Evolutionary conservation across 768 basidiomycete species (phyloP).

Genomic region (Amanita exitialis): DNA sequence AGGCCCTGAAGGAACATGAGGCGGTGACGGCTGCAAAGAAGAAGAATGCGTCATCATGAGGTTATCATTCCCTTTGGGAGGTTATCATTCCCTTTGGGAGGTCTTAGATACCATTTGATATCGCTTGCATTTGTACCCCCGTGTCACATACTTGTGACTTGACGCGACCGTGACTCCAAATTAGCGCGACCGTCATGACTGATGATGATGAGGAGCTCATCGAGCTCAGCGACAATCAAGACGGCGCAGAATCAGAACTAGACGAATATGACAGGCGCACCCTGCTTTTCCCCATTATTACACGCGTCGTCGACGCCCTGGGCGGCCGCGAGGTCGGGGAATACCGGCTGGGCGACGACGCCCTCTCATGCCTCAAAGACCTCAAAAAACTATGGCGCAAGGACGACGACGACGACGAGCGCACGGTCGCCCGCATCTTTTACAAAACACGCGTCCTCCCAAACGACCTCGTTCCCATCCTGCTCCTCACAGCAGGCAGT

Average conservation of each 20-base stretch:
- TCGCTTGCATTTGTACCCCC: background rate
- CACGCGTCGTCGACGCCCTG: slow-evolving; percentile 69
- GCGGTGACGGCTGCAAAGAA: slow-evolving; percentile 4
- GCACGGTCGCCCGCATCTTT: slow-evolving; percentile 90
- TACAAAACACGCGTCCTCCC: slow-evolving; percentile 79
- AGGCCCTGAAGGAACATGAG: slow-evolving; percentile 43
- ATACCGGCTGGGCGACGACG: slow-evolving; percentile 77
- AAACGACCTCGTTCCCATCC: slow-evolving; percentile 82
- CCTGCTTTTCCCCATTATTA: slow-evolving; percentile 58
- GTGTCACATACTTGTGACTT: background rate
- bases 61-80: background rate
- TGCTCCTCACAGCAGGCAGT: slow-evolving; percentile 71
- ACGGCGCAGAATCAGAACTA: slow-evolving; percentile 12
- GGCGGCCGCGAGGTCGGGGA: slow-evolving; percentile 60
- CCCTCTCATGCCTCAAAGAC: slow-evolving; percentile 81
- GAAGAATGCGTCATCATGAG: background rate
- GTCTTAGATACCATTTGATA: background rate
- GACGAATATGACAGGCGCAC: slow-evolving; percentile 31
- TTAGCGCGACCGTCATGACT: slow-evolving; percentile 6
- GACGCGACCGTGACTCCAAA: slow-evolving; percentile 5
- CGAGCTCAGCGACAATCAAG: slow-evolving; percentile 24
- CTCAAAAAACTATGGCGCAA: slow-evolving; percentile 93
- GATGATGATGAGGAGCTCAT: slow-evolving; percentile 8
- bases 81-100: background rate
- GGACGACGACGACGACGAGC: slow-evolving; percentile 94